phyloP scores from a whole-genome alignment of 306 rosid species.

The Vigna mungo region DNA sequence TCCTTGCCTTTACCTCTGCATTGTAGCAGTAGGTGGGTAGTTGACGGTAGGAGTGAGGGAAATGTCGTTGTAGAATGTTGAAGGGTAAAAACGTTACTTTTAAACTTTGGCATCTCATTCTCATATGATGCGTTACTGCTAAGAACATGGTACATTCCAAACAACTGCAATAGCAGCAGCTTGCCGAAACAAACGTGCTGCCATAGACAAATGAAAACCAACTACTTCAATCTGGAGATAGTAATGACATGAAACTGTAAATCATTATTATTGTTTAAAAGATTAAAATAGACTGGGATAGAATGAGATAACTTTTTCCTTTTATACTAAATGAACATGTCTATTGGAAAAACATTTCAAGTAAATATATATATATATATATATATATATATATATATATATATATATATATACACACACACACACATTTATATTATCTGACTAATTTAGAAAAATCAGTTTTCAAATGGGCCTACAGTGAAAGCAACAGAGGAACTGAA shows the following conservation, averaged over 20 bases:
- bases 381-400: too few relatives aligned
- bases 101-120: not conserved
- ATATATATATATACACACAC: too few relatives aligned
- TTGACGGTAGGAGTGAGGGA: not conserved
- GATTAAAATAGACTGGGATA: not conserved
- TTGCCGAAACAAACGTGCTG: not conserved
- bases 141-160: constrained; percentile 1
- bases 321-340: not conserved
- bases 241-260: not conserved
- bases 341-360: not conserved
- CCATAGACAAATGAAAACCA: not conserved
- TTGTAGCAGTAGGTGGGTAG: not conserved
- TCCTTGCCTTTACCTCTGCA: not conserved
- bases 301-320: too few relatives aligned
- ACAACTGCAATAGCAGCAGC: not conserved
- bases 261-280: not conserved
- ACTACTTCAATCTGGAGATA: not conserved
- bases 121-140: not conserved
- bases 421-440: not conserved
- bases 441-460: not conserved
- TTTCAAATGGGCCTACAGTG: constrained; percentile 4
- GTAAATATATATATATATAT: not conserved
- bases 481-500: constrained; percentile 19
- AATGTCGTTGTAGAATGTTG: not conserved
- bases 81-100: constrained; percentile 11